Percentiles rank a stretch among this genome's conserved stretches.
phyloP scores from a whole-genome alignment of 208 protist species.

The Herpetomonas tarakana region DNA sequence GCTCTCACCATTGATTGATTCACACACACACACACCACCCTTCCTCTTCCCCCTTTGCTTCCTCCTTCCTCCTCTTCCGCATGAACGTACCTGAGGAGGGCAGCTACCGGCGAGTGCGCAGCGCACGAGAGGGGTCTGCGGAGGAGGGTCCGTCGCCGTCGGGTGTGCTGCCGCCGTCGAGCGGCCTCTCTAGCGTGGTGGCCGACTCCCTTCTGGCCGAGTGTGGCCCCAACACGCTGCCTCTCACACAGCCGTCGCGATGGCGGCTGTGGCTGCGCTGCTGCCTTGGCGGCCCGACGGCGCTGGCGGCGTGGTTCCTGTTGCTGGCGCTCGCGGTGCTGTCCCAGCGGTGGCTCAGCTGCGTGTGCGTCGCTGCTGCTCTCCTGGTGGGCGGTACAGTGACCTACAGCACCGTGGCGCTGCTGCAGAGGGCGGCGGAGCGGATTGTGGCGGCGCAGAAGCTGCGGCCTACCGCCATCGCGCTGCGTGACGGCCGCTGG shows the following conservation, averaged over 20 bases:
- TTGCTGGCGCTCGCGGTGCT: neutral
- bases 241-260: neutral
- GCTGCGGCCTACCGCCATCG: conserved; percentile 21
- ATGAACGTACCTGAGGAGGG: too few relatives aligned
- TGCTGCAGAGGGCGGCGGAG: neutral
- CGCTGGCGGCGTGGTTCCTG: neutral
- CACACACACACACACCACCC: too few relatives aligned
- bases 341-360: neutral
- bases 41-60: neutral
- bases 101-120: neutral
- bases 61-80: neutral
- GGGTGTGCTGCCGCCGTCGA: conserved; percentile 17
- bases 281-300: neutral
- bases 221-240: conserved; percentile 31
- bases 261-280: neutral
- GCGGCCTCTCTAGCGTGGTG: conserved; percentile 22
- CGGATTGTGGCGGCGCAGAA: neutral
- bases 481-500: conserved; percentile 76
- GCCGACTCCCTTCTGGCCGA: conserved; percentile 17
- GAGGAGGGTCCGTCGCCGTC: neutral
- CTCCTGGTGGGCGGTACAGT: neutral
- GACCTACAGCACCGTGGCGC: neutral
- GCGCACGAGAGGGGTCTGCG: neutral
- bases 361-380: neutral
- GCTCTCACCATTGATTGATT: too few relatives aligned